Base-by-base conservation (phyloP, 352 stramenopile species). In the Aphanomyces cochlioides region DNA sequence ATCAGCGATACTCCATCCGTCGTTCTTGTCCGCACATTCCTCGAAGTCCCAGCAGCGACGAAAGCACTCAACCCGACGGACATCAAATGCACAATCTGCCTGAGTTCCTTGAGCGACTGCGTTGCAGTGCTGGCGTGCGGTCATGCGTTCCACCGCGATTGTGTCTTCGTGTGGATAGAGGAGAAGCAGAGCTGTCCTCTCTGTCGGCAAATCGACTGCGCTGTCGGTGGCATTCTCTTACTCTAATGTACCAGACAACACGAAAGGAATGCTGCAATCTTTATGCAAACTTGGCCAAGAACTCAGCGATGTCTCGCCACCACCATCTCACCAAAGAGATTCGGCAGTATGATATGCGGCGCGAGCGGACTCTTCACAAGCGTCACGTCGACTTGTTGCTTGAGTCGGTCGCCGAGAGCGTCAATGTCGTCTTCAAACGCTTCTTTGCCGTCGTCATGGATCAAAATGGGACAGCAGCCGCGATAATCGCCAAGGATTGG, bases 381-480 rank as follows among this genome's bases (percentile, higher is more conserved):
- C 37, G 64, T 70, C 7, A 70, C 36, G 4, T 47, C 36, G 21
- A 70, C 64, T 7, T 61, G 10, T n/a, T 70, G 64, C 5, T 15
- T 37, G 6, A 70, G 21, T 6, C 19, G 3, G 6, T 7, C 40
- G 19, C 10, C 64, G 3, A 70, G 38, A n/a, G 40, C 37, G n/a
- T 60, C 47, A 41, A 54, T 60, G 47, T 70, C 64, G 40, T 61
- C 47, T 13, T 7, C 36, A 61, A 70, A 70, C 37, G 34, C 37
- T 70, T 70, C 64, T n/a, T 70, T 70, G 8, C 64, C 64, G 54
- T 48, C 64, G 13, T 70, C 59, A 17, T 70, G 64, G 4, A 70
- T n/a, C 7, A 70, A 36, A 47, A 70, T 48, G 8, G 64, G 64
- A 10, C 64, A 59, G 37, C 3, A 34, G 28, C 19, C 47, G 7